A percentile compares a stretch with the other conserved stretches of the same genome.
phyloP scores from a whole-genome alignment of 129 eudicot genomes.

The Flaveria linearis region DNA sequence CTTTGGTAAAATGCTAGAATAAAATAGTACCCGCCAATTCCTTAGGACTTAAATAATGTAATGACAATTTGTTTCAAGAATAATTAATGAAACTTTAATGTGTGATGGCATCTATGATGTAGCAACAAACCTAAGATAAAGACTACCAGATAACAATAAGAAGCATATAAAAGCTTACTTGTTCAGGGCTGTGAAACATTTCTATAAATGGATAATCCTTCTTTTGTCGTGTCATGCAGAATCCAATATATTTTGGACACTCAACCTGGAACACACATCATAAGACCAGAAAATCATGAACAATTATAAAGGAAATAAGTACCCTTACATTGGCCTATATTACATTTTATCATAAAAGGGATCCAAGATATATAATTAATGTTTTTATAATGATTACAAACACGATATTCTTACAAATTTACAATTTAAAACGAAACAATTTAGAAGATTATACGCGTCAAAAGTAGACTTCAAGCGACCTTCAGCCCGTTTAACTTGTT shows the following conservation, averaged over 20 bases:
- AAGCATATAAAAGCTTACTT: conserved; percentile 50
- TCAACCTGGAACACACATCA: conserved; percentile 65
- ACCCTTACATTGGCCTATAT: not conserved
- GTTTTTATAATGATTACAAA: not conserved
- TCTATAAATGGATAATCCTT: conserved; percentile 92
- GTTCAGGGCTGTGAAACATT: conserved; percentile 84
- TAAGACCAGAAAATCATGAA: conserved; percentile 1
- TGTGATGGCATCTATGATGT: not conserved
- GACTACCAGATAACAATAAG: not conserved
- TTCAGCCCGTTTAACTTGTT: not conserved
- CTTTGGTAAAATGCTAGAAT: not conserved
- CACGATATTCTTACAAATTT: not conserved
- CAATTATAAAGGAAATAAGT: not conserved
- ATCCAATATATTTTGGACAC: conserved; percentile 96
- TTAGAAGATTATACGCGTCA: not conserved
- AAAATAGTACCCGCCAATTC: not conserved
- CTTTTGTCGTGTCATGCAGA: conserved; percentile 86
- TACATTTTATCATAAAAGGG: not conserved
- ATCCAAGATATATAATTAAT: not conserved
- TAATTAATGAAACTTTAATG: not conserved
- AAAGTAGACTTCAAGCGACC: not conserved
- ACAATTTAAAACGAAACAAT: not conserved
- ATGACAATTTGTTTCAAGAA: not conserved
- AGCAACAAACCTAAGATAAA: not conserved
- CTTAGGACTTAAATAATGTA: not conserved